Evolutionary conservation across 2,329 filamentous ascomycete genomes (phyloP).

Genomic region (Eutypella sp.): DNA sequence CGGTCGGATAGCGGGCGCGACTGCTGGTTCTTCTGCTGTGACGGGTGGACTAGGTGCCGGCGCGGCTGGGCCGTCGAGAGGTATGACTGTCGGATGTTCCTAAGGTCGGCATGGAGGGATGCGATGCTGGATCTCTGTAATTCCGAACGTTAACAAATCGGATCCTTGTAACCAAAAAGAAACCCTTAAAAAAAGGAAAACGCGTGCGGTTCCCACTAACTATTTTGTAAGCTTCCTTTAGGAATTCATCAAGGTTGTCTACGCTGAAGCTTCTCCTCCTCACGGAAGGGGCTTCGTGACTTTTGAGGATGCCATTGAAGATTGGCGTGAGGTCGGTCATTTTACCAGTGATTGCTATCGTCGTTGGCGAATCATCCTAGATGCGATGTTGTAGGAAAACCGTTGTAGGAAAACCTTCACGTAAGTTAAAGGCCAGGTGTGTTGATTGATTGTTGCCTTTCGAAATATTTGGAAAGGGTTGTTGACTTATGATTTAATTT

Average conservation of each 20-base stretch:
- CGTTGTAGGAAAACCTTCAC: too few relatives aligned
- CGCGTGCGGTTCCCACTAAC: slow-evolving; percentile 43
- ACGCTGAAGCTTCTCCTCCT: slow-evolving; percentile 39
- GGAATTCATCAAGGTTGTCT: slow-evolving; percentile 71
- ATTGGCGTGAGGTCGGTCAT: slow-evolving; percentile 62
- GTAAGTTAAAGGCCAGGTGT: too few relatives aligned
- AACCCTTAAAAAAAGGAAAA: too few relatives aligned
- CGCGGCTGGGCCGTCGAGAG: slow-evolving; percentile 73
- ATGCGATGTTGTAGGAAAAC: too few relatives aligned
- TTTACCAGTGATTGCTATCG: background rate
- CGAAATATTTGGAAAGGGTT: too few relatives aligned
- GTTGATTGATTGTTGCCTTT: too few relatives aligned
- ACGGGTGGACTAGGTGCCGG: slow-evolving; percentile 43
- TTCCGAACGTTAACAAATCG: too few relatives aligned
- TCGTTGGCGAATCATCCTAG: slow-evolving; percentile 2
- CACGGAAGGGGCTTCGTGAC: slow-evolving; percentile 49
- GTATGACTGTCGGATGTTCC: slow-evolving; percentile 81
- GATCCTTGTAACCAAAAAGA: too few relatives aligned
- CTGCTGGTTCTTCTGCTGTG: slow-evolving; percentile 39
- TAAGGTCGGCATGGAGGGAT: slow-evolving; percentile 74
- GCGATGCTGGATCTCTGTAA: slow-evolving; percentile 73
- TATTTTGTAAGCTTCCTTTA: slow-evolving; percentile 92
- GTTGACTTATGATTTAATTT: too few relatives aligned
- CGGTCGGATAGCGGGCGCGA: slow-evolving; percentile 64
- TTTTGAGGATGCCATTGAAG: slow-evolving; percentile 64